Conservation (phyloP, 1,284 basidiomycete genomes). For the Papiliotrema laurentii region DNA sequence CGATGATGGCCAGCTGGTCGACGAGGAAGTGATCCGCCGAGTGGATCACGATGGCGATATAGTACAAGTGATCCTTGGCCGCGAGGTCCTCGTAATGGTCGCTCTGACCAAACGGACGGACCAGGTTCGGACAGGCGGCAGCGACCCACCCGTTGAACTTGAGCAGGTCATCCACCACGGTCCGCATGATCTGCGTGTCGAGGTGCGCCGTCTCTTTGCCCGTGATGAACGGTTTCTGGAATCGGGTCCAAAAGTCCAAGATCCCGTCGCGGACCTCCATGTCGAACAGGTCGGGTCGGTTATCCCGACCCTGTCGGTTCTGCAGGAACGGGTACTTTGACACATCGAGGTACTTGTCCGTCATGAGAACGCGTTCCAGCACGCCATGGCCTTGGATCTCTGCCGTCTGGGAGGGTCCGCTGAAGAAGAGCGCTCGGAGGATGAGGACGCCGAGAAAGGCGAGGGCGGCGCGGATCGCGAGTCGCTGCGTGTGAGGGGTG, state of each 20-base stretch:
- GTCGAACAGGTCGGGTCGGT: constrained; percentile 72
- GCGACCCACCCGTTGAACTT: constrained; percentile 98
- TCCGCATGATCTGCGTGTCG: constrained; percentile 80
- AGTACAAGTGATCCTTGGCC: constrained; percentile 77
- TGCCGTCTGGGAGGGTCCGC: constrained; percentile 14
- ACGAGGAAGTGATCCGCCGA: constrained; percentile 96
- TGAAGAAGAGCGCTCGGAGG: constrained; percentile 41
- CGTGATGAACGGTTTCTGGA: constrained; percentile 80
- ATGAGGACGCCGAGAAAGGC: constrained; percentile 35
- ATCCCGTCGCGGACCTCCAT: constrained; percentile 70
- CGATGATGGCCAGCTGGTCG: constrained; percentile 91
- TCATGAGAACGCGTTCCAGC: constrained; percentile 74
- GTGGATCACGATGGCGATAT: constrained; percentile 86
- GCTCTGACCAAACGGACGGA: constrained; percentile 83
- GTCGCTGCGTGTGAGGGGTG: constrained; percentile 35
- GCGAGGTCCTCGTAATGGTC: constrained; percentile 83
- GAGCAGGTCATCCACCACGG: constrained; percentile 81
- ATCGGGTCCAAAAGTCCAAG: constrained; percentile 82
- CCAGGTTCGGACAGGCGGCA: constrained; percentile 84
- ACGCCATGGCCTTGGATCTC: constrained; percentile 75
- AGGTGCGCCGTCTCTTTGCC: constrained; percentile 75
- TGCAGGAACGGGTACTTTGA: constrained; percentile 83
- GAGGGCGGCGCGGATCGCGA: constrained; percentile 39
- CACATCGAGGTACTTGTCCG: constrained; percentile 79
- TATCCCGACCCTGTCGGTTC: constrained; percentile 74